Conservation (phyloP, 495 filamentous ascomycete genomes). For the Cudoniella acicularis region DNA sequence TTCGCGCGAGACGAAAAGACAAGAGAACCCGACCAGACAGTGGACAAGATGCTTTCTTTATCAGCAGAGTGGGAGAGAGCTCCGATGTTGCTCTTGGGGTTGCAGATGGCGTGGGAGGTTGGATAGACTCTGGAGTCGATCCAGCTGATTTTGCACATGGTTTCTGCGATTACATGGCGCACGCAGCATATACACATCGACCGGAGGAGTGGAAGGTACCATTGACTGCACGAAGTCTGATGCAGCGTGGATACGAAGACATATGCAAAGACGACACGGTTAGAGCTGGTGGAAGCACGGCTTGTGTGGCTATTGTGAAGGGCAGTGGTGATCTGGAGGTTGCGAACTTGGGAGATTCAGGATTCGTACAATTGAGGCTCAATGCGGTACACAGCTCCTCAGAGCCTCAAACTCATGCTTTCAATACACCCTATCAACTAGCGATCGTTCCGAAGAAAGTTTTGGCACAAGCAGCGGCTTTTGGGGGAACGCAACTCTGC, state of each 20-base stretch:
- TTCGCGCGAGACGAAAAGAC: constrained; percentile 44
- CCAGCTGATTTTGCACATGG: constrained; percentile 93
- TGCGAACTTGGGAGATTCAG: constrained; percentile 97
- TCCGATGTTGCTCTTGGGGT: constrained; percentile 73
- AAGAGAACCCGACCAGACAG: constrained; percentile 64
- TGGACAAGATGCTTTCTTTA: constrained; percentile 96
- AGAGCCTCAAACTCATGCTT: constrained; percentile 86
- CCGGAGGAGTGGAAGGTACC: constrained; percentile 13
- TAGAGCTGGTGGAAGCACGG: constrained; percentile 82
- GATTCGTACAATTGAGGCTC: constrained; percentile 78
- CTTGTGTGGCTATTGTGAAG: constrained; percentile 71
- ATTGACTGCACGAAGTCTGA: constrained; percentile 65
- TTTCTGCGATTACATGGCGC: constrained; percentile 88
- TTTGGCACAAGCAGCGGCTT: constrained; percentile 68
- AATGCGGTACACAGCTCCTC: constrained; percentile 82
- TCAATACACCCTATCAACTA: constrained; percentile 96
- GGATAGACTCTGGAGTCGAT: constrained; percentile 86
- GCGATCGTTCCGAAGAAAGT: constrained; percentile 80
- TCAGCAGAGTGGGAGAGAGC: constrained; percentile 63
- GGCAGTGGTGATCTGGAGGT: constrained; percentile 72
- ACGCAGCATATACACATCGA: constrained; percentile 55
- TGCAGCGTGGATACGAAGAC: constrained; percentile 77
- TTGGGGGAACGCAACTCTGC: constrained; percentile 74
- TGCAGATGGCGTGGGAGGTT: constrained; percentile 93
- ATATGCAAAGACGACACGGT: constrained; percentile 71